Evolutionary conservation across 140 eudicot genomes (phyloP).

Genomic region (Flaveria floridana): DNA sequence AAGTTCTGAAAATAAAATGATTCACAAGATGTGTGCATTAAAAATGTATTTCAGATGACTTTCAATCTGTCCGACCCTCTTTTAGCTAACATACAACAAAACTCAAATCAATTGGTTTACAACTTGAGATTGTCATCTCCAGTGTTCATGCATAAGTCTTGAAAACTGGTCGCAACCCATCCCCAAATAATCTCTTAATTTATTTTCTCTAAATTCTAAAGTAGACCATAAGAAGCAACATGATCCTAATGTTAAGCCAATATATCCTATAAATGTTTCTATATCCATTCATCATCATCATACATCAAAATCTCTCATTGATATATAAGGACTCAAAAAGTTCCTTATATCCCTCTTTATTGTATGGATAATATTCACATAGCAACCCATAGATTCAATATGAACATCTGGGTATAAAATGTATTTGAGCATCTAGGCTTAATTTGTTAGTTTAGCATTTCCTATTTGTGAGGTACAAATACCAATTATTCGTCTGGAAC

Average conservation of each 20-base stretch:
- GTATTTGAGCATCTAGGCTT: background rate
- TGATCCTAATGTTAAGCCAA: background rate
- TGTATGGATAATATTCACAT: no score
- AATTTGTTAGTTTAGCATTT: background rate
- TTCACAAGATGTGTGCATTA: no score
- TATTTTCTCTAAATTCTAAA: background rate
- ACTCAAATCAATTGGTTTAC: background rate
- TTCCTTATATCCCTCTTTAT: background rate
- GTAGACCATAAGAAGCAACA: background rate
- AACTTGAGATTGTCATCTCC: background rate
- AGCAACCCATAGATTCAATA: background rate
- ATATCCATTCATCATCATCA: conserved; percentile 1
- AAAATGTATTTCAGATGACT: background rate
- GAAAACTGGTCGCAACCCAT: background rate
- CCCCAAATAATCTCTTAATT: background rate
- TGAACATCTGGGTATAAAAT: background rate
- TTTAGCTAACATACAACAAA: background rate
- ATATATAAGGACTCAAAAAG: background rate
- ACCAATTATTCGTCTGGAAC: no score
- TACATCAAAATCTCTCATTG: background rate
- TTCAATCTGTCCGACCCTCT: background rate
- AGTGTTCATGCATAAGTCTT: background rate
- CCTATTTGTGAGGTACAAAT: no score
- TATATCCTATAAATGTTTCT: background rate
- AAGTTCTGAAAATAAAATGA: background rate